These are phyloP conservation scores for Mycena galericulata DNA, from an alignment of 768 basidiomycete species.

Conservation along the genomic window DNA sequence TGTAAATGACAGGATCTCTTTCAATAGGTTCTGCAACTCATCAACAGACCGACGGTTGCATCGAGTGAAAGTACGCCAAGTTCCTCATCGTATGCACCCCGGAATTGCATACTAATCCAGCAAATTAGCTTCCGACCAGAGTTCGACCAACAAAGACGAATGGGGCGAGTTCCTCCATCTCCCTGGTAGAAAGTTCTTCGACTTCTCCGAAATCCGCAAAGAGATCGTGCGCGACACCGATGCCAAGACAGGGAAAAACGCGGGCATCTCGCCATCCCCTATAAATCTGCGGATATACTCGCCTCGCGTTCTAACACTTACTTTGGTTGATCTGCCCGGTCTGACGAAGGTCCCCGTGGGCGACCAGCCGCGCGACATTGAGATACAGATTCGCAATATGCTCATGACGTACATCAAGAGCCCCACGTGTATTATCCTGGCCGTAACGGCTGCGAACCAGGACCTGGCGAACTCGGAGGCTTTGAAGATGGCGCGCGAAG, in stretches of 20 bases:
- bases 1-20: no score
- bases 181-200: constrained; percentile 97
- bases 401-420: constrained; percentile 94
- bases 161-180: constrained; percentile 99
- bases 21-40: constrained; percentile 96
- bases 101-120: no score
- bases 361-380: constrained; percentile 97
- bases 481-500: constrained; percentile 94
- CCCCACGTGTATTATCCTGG: constrained; percentile 95
- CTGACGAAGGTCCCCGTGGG: constrained; percentile 95
- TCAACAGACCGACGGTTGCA: constrained; percentile 76
- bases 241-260: constrained; percentile 98
- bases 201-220: constrained; percentile 96
- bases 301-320: constrained; percentile 96
- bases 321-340: constrained; percentile 97
- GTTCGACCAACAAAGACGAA: constrained; percentile 84
- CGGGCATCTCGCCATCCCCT: constrained; percentile 95
- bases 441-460: constrained; percentile 94
- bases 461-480: constrained; percentile 99
- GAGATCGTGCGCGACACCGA: constrained; percentile 98
- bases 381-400: constrained; percentile 98
- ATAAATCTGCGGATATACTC: constrained; percentile 99
- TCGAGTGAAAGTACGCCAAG: constrained; percentile 49
- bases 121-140: no score
- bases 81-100: constrained; percentile 57